Base-by-base conservation (phyloP, 352 stramenopile species). In the Globisporangium nagaii region DNA sequence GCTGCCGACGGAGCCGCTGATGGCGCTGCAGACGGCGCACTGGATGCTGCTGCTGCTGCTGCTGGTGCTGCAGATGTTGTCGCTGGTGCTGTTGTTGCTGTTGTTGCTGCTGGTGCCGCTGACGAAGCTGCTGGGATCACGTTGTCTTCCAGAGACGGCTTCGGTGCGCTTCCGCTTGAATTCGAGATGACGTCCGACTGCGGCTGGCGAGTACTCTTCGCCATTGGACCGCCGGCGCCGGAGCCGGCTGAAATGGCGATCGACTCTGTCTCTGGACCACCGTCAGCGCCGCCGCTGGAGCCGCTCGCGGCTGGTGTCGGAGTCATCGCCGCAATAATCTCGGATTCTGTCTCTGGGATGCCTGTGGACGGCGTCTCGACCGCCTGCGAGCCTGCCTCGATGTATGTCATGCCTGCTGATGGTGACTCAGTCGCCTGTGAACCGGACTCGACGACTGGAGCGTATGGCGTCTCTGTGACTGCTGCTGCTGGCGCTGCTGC, bases 71-170 rank as follows among this genome's bases (percentile, higher is more conserved):
- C 41, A 22, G 52, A 31, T 15, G 55, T 44, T n/a, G 62, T 3
- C n/a, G 45, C 3, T n/a, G 44, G 25, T 22, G 32, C 48, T 11
- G 47, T 36, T 19, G 27, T 19, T 37, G 44, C 28, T 19, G 25
- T 17, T 13, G 50, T 22, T 24, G 28, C 19, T 27, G 46, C 27
- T 31, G 53, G 56, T 36, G 39, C 15, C n/a, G 30, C 19, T 37
- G 41, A 48, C 7, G 35, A 32, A 43, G 34, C 15, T 42, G 53
- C 43, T 31, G 43, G 32, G 10, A 53, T 34, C 42, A 60, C 53
- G 20, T 47, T 60, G 6, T 52, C 53, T 32, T 60, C 53, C 19
- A 60, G 22, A 9, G 20, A 45, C 36, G 48, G 53, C 3, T 60
- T 27, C 19, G 34, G 19, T 22, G 11, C 34, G 6, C 27, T 49